Base-by-base conservation (phyloP, 495 filamentous ascomycete species). In the Hypoxylon perforatum region DNA sequence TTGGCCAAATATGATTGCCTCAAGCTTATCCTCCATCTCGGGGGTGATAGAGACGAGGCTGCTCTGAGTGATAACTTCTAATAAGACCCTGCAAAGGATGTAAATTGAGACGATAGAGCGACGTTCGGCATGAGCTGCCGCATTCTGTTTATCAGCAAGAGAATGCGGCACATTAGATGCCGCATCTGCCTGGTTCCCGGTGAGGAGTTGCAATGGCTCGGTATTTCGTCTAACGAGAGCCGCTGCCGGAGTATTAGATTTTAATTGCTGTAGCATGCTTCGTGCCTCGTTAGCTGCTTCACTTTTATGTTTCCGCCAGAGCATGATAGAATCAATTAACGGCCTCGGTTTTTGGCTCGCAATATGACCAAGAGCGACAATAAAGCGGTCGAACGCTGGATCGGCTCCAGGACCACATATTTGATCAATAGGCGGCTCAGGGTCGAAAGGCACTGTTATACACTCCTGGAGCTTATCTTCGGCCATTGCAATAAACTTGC, bases 261-360 rank as follows among this genome's bases (percentile, higher is more conserved):
- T 77, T 77, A 90, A 85, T 71, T 90, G 87, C 53, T 88, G 88
- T 35, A 91, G 80, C 69, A 90, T 85, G 21, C 46, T 67, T 3
- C 84, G 78, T 15, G 83, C 84, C 52, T 85, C 84, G 54, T 84
- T 86, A 23, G 93, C 92, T 10, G 91, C 88, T 77, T 97, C 95
- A 67, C 93, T 94, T 78, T 97, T 97, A 39, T 85, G 88, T 75
- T 97, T 97, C 39, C 96, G 86, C 95, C 95, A 99, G 18, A 93
- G 86, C 92, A 99, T 98, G 63, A 98, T 90, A 9, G 92, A 92
- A 76, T 98, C 94, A 67, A 99, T 97, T 54, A 99, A 76, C n/a
- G 92, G 91, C 69, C 94, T 97, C 4, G 95, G 96, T 68, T 97
- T 97, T 69, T 91, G 89, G 30, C 92, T 90, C 53, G 93, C 92